Evolutionary conservation across 1,284 basidiomycete species (phyloP), one percentile per base, ranked within the genome.

Genomic region (Sanghuangporus baumii): DNA sequence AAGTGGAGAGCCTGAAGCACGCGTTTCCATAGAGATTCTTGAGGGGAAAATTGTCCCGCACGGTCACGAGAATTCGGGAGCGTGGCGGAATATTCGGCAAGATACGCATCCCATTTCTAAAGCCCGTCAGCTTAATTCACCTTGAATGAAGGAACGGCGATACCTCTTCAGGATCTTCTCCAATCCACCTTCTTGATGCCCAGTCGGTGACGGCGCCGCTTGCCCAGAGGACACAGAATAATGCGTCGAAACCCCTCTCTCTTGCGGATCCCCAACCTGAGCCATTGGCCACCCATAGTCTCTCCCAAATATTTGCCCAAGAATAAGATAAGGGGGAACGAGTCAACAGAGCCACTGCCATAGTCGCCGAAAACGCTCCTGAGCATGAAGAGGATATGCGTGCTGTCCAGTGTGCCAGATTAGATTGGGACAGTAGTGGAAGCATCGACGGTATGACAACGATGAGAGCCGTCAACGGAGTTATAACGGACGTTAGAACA

Each of bases 81-180:
- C 58, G 78, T 79, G 6, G 79, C 69, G 4, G 81, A 74, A 65
- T 87, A 88, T 37, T 81, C 78, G 2, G 84, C 79, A 16, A 89
- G 80, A 66, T 86, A 88, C 16, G 73, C 75, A 67, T 89, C 85
- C 87, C 87, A 89, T 76, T 85, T 85, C 85, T 87, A 66, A 18
- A 38, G 41, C 18, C 20, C 55, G 47, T 47, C 36, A 62, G 16
- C 55, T 38, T 4, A 18, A 9, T 16, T 64, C 34, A 50, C n/a
- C 51, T 58, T 51, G 12, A 52, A 14, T n/a, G 34, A 57, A 34
- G 20, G 18, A 47, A 62, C 0, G 36, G 11, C 72, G 75, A 18
- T 66, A 85, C 85, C 80, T 88, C 79, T 66, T 88, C 87, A 34
- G 86, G 87, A 71, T 84, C 83, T 68, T 86, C 85, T 16, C 86